Percentiles rank a stretch among this genome's conserved stretches.
phyloP scores from a whole-genome alignment of 2,329 filamentous ascomycete species.

The Cladosporium sp. region DNA sequence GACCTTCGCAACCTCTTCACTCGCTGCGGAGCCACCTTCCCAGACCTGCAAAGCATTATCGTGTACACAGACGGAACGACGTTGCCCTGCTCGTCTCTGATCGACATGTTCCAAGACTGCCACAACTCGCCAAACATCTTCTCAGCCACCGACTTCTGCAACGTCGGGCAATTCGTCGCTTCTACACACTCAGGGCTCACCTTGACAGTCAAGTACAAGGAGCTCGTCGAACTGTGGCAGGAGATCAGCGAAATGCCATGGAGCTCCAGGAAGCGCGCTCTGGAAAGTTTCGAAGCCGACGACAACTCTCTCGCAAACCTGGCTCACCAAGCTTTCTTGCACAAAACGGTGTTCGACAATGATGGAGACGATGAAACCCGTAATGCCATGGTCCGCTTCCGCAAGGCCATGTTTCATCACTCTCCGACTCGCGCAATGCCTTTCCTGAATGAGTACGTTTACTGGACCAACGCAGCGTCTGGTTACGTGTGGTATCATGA shows the following conservation, averaged over 20 bases:
- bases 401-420: not conserved
- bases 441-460: not conserved
- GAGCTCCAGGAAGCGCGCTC: not conserved
- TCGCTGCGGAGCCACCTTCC: not conserved
- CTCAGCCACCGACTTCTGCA: not conserved
- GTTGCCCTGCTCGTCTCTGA: not conserved
- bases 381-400: not conserved
- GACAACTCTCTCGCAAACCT: not conserved
- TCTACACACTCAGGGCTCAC: not conserved
- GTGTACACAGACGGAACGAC: not conserved
- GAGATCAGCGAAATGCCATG: not conserved
- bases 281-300: not conserved
- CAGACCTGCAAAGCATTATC: not conserved
- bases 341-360: not conserved
- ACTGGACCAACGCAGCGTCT: not conserved
- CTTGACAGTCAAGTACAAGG: not conserved
- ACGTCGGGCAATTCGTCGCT: not conserved
- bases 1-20: not conserved
- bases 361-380: not conserved
- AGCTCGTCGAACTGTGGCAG: not conserved
- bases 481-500: not conserved
- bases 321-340: not conserved
- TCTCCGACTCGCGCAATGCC: not conserved
- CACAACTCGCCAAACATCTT: not conserved
- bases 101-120: constrained; percentile 1